Evolutionary conservation across 1,284 basidiomycete species (phyloP).

Genomic region (Trichosporon inkin): DNA sequence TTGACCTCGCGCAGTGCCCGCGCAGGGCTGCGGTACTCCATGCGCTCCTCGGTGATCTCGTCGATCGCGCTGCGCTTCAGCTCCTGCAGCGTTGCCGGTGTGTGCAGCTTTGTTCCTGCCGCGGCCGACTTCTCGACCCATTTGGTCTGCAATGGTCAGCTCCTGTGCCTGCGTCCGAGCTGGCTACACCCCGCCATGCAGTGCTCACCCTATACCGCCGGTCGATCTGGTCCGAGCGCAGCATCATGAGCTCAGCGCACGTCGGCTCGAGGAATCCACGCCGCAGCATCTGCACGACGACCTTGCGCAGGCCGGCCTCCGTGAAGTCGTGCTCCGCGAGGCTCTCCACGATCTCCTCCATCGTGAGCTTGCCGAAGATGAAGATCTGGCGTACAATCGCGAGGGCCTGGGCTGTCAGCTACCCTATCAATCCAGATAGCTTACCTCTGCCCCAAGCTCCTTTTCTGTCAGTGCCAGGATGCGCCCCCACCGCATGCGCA

Average conservation of each 20-base stretch:
- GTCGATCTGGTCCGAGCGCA: conserved; percentile 32
- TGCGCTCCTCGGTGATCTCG: conserved; percentile 28
- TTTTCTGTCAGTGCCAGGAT: conserved; percentile 70
- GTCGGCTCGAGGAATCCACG: conserved; percentile 33
- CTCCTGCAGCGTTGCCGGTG: conserved; percentile 45
- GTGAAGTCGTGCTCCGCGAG: background rate
- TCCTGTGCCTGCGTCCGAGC: background rate
- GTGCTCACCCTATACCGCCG: conserved; percentile 31
- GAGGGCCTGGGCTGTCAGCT: conserved; percentile 56
- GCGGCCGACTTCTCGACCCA: conserved; percentile 23
- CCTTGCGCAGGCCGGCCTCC: conserved; percentile 6
- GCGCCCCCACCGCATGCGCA: conserved; percentile 70
- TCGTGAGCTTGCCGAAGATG: conserved; percentile 78
- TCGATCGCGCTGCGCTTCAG: conserved; percentile 15
- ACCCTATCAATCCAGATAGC: conserved; percentile 32
- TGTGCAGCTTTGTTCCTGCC: conserved; percentile 42
- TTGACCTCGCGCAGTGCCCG: conserved; percentile 29
- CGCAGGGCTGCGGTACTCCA: conserved; percentile 33
- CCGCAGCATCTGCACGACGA: conserved; percentile 24
- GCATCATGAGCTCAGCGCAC: conserved; percentile 30
- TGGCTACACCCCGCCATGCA: too few relatives aligned
- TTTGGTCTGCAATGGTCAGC: conserved; percentile 23
- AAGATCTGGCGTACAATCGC: conserved; percentile 71
- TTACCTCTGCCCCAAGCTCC: conserved; percentile 64
- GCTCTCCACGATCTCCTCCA: conserved; percentile 47